These are phyloP conservation scores for Dryas integrifolia DNA, from an alignment of 331 rosid genomes.

Conservation along the genomic window DNA sequence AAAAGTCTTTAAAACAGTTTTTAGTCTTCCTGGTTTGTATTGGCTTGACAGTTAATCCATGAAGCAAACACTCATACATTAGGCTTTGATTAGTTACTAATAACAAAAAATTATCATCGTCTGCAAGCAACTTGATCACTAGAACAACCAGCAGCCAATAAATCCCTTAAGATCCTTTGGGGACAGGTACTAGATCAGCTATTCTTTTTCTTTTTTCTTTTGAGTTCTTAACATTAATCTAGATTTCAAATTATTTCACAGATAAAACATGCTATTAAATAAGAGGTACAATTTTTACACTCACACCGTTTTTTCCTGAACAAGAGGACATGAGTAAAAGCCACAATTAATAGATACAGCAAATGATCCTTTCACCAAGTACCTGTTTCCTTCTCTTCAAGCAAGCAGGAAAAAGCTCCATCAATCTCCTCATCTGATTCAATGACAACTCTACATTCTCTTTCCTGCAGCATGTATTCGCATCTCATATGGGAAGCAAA, in stretches of 20 bases:
- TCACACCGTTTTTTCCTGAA: slow-evolving; percentile 4
- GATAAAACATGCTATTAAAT: not conserved
- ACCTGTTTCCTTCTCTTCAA: slow-evolving; percentile 61
- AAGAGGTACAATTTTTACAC: not conserved
- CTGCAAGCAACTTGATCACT: not conserved
- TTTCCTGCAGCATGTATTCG: slow-evolving; percentile 51
- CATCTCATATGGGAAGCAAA: slow-evolving; percentile 19
- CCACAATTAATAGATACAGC: slow-evolving; percentile 1
- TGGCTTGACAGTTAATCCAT: slow-evolving; percentile 1
- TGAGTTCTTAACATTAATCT: slow-evolving; percentile 1
- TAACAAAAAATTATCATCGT: too few species aligned
- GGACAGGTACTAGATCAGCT: not conserved
- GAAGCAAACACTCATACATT: not conserved
- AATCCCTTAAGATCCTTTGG: not conserved
- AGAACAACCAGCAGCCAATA: not conserved
- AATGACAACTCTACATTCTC: slow-evolving; percentile 53
- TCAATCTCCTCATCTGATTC: slow-evolving; percentile 84
- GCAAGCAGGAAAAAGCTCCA: slow-evolving; percentile 64
- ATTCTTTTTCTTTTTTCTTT: not conserved
- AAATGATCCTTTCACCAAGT: slow-evolving; percentile 29
- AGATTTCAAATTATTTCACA: slow-evolving; percentile 10
- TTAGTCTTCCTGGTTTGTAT: not conserved
- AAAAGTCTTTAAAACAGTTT: not conserved
- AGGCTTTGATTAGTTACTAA: too few species aligned
- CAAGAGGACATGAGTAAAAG: not conserved